These are phyloP conservation scores for Coffea eugenioides DNA, from an alignment of 257 asterid species.

Conservation along the genomic window DNA sequence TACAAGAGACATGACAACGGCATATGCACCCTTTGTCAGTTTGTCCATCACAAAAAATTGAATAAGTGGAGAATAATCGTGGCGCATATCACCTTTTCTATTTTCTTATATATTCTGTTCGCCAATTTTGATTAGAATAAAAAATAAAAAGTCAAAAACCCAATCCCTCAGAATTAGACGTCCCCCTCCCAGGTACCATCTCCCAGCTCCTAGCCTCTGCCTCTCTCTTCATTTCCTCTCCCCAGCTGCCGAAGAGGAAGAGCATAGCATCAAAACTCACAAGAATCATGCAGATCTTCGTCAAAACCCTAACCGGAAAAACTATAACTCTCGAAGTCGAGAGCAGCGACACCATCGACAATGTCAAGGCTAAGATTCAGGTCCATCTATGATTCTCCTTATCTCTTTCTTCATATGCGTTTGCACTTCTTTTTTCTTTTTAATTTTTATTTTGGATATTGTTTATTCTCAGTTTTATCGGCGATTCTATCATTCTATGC, in stretches of 20 bases:
- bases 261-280: neutral
- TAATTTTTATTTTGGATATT: too few relatives aligned
- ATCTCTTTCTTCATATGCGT: too few relatives aligned
- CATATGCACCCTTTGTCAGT: too few relatives aligned
- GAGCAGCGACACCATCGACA: constrained; percentile 25
- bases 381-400: neutral
- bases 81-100: neutral
- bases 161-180: too few relatives aligned
- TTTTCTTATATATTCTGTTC: neutral
- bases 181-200: too few relatives aligned
- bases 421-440: neutral
- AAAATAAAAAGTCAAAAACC: too few relatives aligned
- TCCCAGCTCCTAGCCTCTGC: too few relatives aligned
- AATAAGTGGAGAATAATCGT: neutral
- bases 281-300: constrained; percentile 19
- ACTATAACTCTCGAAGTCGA: constrained; percentile 21
- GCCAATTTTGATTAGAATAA: too few relatives aligned
- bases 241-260: neutral
- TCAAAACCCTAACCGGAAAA: constrained; percentile 21
- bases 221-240: too few relatives aligned
- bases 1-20: too few relatives aligned
- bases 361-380: constrained; percentile 20
- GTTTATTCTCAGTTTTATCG: neutral
- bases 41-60: too few relatives aligned
- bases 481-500: too few relatives aligned